These are phyloP conservation scores for Dysphania ambrosioides DNA, from an alignment of 148 eudicot species.

Conservation along the genomic window DNA sequence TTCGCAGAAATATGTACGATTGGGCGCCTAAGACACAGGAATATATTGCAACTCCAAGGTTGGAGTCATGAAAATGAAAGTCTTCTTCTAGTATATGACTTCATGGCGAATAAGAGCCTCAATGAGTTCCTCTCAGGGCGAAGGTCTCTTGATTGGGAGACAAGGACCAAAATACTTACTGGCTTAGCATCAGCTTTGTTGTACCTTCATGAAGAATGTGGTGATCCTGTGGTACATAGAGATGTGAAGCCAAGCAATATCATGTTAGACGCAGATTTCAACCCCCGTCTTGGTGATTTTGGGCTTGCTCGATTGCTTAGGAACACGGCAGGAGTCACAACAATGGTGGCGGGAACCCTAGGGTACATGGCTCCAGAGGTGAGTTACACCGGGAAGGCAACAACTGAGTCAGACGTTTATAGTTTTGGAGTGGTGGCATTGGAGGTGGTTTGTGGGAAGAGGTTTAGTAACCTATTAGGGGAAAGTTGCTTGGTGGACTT, in stretches of 20 bases:
- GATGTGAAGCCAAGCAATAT: conserved; percentile 77
- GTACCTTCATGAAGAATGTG: conserved; percentile 76
- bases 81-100: conserved; percentile 67
- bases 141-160: conserved; percentile 36
- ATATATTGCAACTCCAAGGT: conserved; percentile 61
- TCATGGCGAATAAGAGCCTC: conserved; percentile 72
- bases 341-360: conserved; percentile 69
- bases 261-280: conserved; percentile 56
- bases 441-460: conserved; percentile 61
- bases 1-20: conserved; percentile 69
- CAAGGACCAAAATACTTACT: conserved; percentile 39
- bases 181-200: conserved; percentile 58
- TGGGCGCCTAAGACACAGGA: conserved; percentile 65
- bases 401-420: conserved; percentile 65
- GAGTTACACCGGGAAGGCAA: conserved; percentile 62
- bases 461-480: conserved; percentile 54
- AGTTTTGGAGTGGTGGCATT: conserved; percentile 72
- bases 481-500: conserved; percentile 54
- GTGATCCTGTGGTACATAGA: conserved; percentile 58
- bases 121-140: conserved; percentile 44
- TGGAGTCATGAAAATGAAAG: conserved; percentile 68
- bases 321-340: conserved; percentile 43
- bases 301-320: conserved; percentile 61
- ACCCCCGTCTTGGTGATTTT: conserved; percentile 67
- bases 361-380: conserved; percentile 87